Percentiles rank a stretch among this genome's conserved stretches.
phyloP scores from a whole-genome alignment of 2,329 filamentous ascomycete genomes.

The Colletotrichum echinochloae region DNA sequence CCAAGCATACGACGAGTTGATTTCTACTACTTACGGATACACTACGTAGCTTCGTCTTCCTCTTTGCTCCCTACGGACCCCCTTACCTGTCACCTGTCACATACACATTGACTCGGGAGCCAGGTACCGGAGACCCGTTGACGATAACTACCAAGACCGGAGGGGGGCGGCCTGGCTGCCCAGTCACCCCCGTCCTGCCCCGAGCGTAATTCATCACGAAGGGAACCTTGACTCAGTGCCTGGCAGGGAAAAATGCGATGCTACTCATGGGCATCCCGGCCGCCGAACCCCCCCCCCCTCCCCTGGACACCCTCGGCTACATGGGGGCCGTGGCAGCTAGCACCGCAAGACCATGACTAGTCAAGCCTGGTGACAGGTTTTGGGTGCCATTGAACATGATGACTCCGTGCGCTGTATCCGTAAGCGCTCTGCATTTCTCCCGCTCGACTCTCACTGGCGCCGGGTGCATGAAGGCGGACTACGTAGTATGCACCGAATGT shows the following conservation, averaged over 20 bases:
- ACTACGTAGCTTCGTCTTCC: too few relatives aligned
- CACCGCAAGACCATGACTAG: conserved; percentile 30
- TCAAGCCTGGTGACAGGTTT: conserved; percentile 6
- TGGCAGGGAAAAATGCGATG: not conserved
- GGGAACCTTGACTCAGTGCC: conserved; percentile 9
- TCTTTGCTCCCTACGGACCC: not conserved
- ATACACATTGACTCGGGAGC: conserved; percentile 1
- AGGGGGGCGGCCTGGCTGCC: not conserved
- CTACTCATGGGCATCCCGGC: conserved; percentile 10
- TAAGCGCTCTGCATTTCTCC: not conserved
- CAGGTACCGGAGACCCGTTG: conserved; percentile 13
- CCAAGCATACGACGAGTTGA: not conserved
- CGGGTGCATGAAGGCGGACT: not conserved
- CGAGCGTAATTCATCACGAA: not conserved
- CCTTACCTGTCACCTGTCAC: conserved; percentile 3
- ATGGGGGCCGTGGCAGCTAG: not conserved
- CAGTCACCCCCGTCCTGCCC: conserved; percentile 12
- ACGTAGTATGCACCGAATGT: too few relatives aligned
- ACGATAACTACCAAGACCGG: not conserved
- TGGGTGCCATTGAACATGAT: not conserved
- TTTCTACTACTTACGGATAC: too few relatives aligned
- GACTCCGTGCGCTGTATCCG: not conserved
- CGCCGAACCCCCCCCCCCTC: not conserved
- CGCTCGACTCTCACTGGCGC: not conserved
- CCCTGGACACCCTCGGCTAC: not conserved